These are phyloP conservation scores for Colletotrichum sublineola DNA, from an alignment of 2,329 filamentous ascomycete genomes.

Conservation along the genomic window DNA sequence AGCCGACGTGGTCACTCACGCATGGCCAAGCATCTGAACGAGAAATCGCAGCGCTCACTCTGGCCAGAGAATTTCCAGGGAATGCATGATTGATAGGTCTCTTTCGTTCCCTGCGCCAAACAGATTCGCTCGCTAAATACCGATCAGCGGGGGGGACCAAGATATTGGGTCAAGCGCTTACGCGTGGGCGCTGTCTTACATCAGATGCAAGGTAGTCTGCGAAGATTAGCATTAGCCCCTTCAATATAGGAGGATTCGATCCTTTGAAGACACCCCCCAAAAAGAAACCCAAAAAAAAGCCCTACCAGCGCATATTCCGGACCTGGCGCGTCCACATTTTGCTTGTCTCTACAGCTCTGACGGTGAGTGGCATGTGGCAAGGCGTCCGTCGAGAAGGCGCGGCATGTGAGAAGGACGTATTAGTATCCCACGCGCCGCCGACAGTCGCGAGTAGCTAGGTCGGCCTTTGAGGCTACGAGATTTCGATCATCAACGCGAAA, in stretches of 20 bases:
- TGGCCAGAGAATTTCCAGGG: neutral
- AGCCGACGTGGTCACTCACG: conserved; percentile 2
- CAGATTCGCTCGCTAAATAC: neutral
- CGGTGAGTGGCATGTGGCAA: neutral
- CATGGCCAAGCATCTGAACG: neutral
- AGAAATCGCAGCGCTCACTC: neutral
- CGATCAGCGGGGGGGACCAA: neutral
- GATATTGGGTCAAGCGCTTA: conserved; percentile 30
- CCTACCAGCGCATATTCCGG: conserved; percentile 26
- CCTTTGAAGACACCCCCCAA: neutral
- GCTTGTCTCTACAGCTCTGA: neutral
- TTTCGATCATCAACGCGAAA: neutral
- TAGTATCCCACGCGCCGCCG: neutral
- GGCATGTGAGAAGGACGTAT: conserved; percentile 14
- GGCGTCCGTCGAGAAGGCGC: neutral
- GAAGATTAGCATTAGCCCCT: neutral
- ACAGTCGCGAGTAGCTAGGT: neutral
- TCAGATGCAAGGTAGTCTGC: conserved; percentile 14
- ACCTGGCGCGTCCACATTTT: neutral
- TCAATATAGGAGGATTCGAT: neutral
- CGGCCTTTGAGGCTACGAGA: neutral
- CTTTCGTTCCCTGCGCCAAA: conserved; percentile 7
- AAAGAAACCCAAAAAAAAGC: neutral
- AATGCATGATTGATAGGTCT: neutral
- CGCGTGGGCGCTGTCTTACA: conserved; percentile 36